Evolutionary conservation across 140 eudicot genomes (phyloP), one percentile per base, ranked within the genome.

Genomic region (Flaveria floridana): DNA sequence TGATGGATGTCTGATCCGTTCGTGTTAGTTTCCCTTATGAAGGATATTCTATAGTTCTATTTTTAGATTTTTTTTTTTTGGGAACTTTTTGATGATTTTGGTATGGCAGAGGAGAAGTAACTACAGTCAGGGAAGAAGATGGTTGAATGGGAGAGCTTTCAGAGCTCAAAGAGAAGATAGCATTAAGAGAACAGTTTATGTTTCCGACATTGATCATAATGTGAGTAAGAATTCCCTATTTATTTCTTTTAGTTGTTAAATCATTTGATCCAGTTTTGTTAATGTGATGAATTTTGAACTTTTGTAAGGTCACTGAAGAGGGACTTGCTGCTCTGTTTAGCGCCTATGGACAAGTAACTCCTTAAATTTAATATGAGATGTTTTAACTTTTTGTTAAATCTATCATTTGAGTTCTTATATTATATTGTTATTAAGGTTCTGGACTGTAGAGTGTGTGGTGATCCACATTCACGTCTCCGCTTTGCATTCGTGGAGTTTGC

Each of bases 371-470:
- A 39, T 34, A 21, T 46, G 18, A 28, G 23, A 13, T 12, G 63
- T 65, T 72, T 37, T 56, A 15, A 55, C 6, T 18, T 53, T 3
- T 42, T 39, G 48, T 3, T 70, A 3, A 21, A 52, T 19, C n/a
- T 16, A 34, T 66, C 50, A 51, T 72, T 23, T 57, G 58, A 4
- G 44, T 16, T 62, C 67, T 44, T 68, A 63, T 76, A 16, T 81
- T n/a, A 12, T 30, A 25, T 44, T 44, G 50, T 53, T 48, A 28
- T 52, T 80, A 81, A 93, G 98, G 98, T 93, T 86, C 83, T 93
- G 83, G 98, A 93, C 76, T 93, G 98, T 73, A 89, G 98, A 76
- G 86, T 93, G 47, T 93, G 98, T 77, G 98, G 98, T 6, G 98
- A 93, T 81, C 95, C 98, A 5, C 88, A 90, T 79, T 93, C 98